Base-by-base conservation (phyloP, 495 filamentous ascomycete genomes). In the Schizothecium vesticola region DNA sequence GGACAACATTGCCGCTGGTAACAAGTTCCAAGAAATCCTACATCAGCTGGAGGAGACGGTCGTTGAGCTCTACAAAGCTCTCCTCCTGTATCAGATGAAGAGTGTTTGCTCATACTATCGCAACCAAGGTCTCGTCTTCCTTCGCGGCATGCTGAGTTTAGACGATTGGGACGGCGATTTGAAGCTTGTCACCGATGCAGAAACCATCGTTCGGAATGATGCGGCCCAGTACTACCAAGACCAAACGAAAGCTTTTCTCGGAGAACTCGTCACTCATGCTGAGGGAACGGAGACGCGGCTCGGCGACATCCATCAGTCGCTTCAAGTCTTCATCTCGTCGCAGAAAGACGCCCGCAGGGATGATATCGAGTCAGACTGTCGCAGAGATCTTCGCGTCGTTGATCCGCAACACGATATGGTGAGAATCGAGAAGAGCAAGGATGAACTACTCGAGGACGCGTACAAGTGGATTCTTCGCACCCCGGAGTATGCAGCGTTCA, bases 41-140 rank as follows among this genome's bases (percentile, higher is more conserved):
- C 23, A 1, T 2, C 62, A 68, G 56, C 63, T 78, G 26, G 62
- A 75, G 62, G 22, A 43, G 33, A 63, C 26, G 16, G 59, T 76
- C 19, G 29, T 75, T 56, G 43, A 69, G 28, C 75, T 80, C 36
- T 78, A 78, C 66, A 70, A 72, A 57, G 65, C 63, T 3, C 73
- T 78, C 57, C 71, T 80, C 22, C 64, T 67, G 13, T 78, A 77
- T 61, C 70, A 80, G 68, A 74, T 78, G 56, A 80, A 77, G 59
- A 79, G 79, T 67, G 66, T 76, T 31, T 75, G 73, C 36, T 75
- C 66, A 0, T 81, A 78, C 70, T 76, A 77, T 61, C 70, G 72
- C 16, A 70, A 74, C 26, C 76, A 70, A 66, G 61, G 55, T 11
- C 66, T 67, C 11, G 65, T 28, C 26, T 56, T 78, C 13, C 56